Conservation (phyloP, 176 grass and related monocot species). For the Oryza officinalis region DNA sequence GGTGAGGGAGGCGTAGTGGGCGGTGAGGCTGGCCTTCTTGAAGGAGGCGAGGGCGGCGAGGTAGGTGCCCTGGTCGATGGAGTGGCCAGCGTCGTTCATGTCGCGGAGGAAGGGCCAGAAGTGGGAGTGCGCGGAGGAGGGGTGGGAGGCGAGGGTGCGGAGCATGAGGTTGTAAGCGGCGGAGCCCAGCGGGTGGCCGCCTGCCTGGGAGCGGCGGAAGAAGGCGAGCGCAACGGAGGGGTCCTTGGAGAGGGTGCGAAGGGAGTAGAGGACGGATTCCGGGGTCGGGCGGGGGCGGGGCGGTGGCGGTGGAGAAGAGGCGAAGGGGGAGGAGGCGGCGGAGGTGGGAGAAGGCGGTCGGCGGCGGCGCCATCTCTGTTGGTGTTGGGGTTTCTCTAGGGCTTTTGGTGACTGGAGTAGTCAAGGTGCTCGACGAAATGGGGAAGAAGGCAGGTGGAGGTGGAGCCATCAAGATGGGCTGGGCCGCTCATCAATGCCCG, state of each 20-base stretch:
- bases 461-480: neutral
- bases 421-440: neutral
- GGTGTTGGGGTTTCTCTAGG: neutral
- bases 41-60: conserved; percentile 64
- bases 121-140: conserved; percentile 39
- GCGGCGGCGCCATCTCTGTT: neutral
- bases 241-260: conserved; percentile 66
- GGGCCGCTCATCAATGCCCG: neutral
- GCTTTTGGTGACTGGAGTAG: neutral
- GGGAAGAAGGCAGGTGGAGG: neutral
- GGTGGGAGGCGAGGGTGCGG: conserved; percentile 61
- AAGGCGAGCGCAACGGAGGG: conserved; percentile 61
- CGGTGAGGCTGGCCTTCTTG: conserved; percentile 60
- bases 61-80: conserved; percentile 80
- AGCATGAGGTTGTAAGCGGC: conserved; percentile 91
- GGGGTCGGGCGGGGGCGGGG: conserved; percentile 15
- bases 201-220: conserved; percentile 51
- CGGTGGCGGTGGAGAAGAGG: neutral
- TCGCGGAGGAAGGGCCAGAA: conserved; percentile 84
- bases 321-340: conserved; percentile 37
- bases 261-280: conserved; percentile 76
- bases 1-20: conserved; percentile 55
- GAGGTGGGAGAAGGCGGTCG: conserved; percentile 30
- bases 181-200: conserved; percentile 44
- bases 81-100: conserved; percentile 63